Evolutionary conservation across 805 yeast genomes (phyloP).

Genomic region (Myxozyma kluyveri): DNA sequence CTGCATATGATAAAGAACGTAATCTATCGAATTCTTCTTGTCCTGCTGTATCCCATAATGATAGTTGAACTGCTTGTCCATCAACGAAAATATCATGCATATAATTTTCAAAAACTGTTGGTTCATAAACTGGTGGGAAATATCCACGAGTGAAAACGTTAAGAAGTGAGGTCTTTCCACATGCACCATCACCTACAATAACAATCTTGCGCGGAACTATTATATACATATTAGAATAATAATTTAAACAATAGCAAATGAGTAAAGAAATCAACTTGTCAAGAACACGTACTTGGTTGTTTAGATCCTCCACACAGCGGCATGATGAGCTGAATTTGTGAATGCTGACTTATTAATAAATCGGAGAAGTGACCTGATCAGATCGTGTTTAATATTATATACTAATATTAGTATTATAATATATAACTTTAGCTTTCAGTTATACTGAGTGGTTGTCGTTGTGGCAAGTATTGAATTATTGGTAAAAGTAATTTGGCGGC

Average conservation of each 20-base stretch:
- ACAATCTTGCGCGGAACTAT: conserved; percentile 28
- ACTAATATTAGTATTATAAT: no score
- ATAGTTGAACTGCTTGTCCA: conserved; percentile 85
- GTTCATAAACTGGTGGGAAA: conserved; percentile 97
- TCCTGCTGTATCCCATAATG: conserved; percentile 93
- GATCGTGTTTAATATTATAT: not conserved
- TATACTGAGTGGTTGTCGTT: no score
- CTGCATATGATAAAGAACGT: conserved; percentile 87
- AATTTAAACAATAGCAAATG: not conserved
- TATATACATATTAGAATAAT: not conserved
- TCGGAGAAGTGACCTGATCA: no score
- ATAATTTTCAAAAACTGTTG: conserved; percentile 95
- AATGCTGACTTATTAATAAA: no score
- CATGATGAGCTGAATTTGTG: conserved; percentile 38
- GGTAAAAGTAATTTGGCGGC: no score
- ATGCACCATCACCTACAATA: conserved; percentile 52
- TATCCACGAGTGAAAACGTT: conserved; percentile 97
- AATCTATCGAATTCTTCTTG: conserved; percentile 96
- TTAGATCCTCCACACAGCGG: conserved; percentile 39
- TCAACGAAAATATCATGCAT: conserved; percentile 96
- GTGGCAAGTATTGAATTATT: no score
- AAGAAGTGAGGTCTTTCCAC: conserved; percentile 93
- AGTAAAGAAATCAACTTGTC: no score
- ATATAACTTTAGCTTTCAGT: no score
- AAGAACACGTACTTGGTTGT: conserved; percentile 21